Evolutionary conservation across 1,284 basidiomycete species (phyloP), one percentile per base, ranked within the genome.

Genomic region (Wolfiporia cocos): DNA sequence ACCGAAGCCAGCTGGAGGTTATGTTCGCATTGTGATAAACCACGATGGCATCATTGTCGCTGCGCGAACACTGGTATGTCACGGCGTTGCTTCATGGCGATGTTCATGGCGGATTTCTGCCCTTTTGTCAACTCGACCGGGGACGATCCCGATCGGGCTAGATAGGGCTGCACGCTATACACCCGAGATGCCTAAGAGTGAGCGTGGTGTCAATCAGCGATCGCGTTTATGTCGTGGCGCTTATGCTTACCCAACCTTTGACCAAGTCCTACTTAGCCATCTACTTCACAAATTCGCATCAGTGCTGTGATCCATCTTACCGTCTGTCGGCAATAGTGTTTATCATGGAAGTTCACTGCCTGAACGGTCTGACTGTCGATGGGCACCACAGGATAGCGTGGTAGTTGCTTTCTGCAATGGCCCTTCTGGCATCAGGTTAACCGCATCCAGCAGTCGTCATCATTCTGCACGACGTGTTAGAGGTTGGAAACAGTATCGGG

Each of bases 381-480:
- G 72, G 80, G 35, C 78, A 87, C 45, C 94, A 98, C 64, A 90
- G 87, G 67, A 90, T 84, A 15, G 87, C 91, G n/a, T 96, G 91
- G 92, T 86, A 90, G 62, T 89, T 95, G 69, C 76, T 94, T 40
- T 91, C 91, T 9, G 81, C 89, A 3, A 69, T 99, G 37, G 93
- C 94, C 2, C 74, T 96, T 37, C 90, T 92, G 50, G 86, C 91
- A 10, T 78, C 79, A 35, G 72, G 81, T 39, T 86, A 92, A 54
- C 85, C 91, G 57, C 92, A 98, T 59, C 86, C 91, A 50, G 69
- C 82, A 38, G 75, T 99, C 31, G 93, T 99, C 17, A 80, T 82
- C 29, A 77, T 84, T 34, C 69, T 98, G 34, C 81, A 93, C 45
- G 95, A 97, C 54, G 87, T 97, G 15, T 72, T 95, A 30, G 89